Evolutionary conservation across 2,329 filamentous ascomycete species (phyloP), one percentile per base, ranked within the genome.

Genomic region (Metarhizium rileyi): DNA sequence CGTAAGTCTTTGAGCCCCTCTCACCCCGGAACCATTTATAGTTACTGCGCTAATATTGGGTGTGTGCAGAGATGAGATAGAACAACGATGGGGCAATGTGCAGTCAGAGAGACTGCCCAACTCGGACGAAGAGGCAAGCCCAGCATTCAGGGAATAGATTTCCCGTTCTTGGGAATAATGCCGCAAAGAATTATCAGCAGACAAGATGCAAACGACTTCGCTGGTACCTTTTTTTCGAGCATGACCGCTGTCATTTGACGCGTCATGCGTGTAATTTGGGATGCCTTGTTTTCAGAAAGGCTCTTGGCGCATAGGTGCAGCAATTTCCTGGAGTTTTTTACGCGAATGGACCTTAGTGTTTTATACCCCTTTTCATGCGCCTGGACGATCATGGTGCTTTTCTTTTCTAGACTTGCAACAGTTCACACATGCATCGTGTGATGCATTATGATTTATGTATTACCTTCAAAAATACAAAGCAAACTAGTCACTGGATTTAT

Each of bases 11-110:
- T 3, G 10, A 28, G 8, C 8, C 23, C 22, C 12, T 18, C 20
- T 35, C 5, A 42, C 20, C 26, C 9, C n/a, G n/a, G n/a, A n/a
- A n/a, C n/a, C n/a, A n/a, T n/a, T 5, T 27, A 9, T 38, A 9
- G 20, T 18, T 27, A 5, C 18, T 44, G 38, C 62, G 54, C 65
- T 54, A 25, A 46, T 41, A 12, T 41, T 48, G 20, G 41, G 30
- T 14, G n/a, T 12, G 30, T 23, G n/a, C n/a, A 72, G 68, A 8
- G 59, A 63, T 9, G 64, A 62, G n/a, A 60, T 73, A 28, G 62
- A 67, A 36, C 47, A 54, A 1, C 60, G 57, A n/a, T 73, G 70
- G 70, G 51, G 55, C 6, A 50, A 44, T 3, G 63, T 70, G 58
- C 50, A 66, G 25, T 67, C 69, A 1, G 63, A 69, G 26, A 53